A percentile compares a stretch with the other conserved stretches of the same genome.
Conservation (phyloP, 805 yeast genomes). For the Metschnikowia peoriensis region DNA sequence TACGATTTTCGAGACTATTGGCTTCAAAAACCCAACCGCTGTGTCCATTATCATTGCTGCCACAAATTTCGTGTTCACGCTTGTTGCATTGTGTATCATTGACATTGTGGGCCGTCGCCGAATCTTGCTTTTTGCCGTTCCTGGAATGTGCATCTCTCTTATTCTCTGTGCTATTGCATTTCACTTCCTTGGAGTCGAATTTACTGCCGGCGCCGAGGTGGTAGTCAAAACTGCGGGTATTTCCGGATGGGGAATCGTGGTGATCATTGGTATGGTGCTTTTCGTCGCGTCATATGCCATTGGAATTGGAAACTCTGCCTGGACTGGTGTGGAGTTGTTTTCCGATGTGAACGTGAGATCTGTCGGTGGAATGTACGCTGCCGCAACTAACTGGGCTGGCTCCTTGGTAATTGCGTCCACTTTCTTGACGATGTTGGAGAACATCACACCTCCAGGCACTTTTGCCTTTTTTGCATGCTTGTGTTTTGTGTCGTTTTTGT, state of each 20-base stretch:
- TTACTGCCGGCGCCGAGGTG: slow-evolving; percentile 47
- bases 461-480: slow-evolving; percentile 87
- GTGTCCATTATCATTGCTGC: slow-evolving; percentile 93
- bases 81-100: slow-evolving; percentile 80
- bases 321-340: slow-evolving; percentile 96
- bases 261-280: slow-evolving; percentile 79
- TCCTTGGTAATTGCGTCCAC: slow-evolving; percentile 88
- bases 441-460: slow-evolving; percentile 93
- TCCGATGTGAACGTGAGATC: slow-evolving; percentile 89
- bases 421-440: slow-evolving; percentile 89
- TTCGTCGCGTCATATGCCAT: slow-evolving; percentile 89
- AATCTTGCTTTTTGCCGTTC: slow-evolving; percentile 74
- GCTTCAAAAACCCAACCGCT: slow-evolving; percentile 87
- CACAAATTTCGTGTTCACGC: slow-evolving; percentile 86
- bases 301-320: slow-evolving; percentile 96
- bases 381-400: slow-evolving; percentile 95
- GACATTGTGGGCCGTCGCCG: slow-evolving; percentile 87
- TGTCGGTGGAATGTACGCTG: slow-evolving; percentile 84
- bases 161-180: slow-evolving; percentile 86
- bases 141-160: slow-evolving; percentile 78
- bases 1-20: slow-evolving; percentile 88
- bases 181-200: slow-evolving; percentile 72
- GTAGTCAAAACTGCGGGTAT: slow-evolving; percentile 43
- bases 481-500: slow-evolving; percentile 65
- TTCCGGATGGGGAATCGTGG: slow-evolving; percentile 83